Base-by-base conservation (phyloP, 257 asterid genomes). In the Nicotiana benthamiana region DNA sequence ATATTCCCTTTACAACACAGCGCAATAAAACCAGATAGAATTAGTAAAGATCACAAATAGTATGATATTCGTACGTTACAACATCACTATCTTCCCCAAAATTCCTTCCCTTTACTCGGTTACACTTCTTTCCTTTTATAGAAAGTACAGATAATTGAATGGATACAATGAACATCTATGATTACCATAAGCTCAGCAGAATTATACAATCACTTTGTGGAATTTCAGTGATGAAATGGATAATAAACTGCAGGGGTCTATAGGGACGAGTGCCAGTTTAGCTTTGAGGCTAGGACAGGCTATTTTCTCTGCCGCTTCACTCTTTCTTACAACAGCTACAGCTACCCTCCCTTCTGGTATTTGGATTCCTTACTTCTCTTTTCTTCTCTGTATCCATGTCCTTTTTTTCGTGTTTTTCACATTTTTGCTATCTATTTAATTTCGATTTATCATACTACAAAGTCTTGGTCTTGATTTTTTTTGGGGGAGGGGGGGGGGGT, bases 261-360 rank as follows among this genome's bases (percentile, higher is more conserved):
- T 90, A 80, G 97, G 97, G 53, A 91, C 94, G 3, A 43, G 81
- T n/a, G 87, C 84, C n/a, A 83, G 97, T 85, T 85, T 93, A 7
- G 87, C 79, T 66, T 64, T 89, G 89, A 82, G 95, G 85, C 28
- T 92, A 10, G 92, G 91, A 62, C 97, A 93, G 86, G 89, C 89
- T 4, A 40, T 83, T 77, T 88, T 82, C 84, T 86, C 97, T 77
- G 86, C 92, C 5, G 87, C 90, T 17, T 90, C 97, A 27, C 90
- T 93, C 40, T 83, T 36, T 92, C 91, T 53, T 89, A 90, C 91
- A 90, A 89, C 85, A 88, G 84, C 91, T 91, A 90, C 87, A 88
- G 86, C 91, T 90, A 88, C 70, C 88, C 97, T 22, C 86, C 95
- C 80, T 93, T 93, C 70, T 89, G 97, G 97, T 93, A 90, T 77